Evolutionary conservation across 805 yeast genomes (phyloP).

Genomic region (Vanderwaltozyma verrucispora): DNA sequence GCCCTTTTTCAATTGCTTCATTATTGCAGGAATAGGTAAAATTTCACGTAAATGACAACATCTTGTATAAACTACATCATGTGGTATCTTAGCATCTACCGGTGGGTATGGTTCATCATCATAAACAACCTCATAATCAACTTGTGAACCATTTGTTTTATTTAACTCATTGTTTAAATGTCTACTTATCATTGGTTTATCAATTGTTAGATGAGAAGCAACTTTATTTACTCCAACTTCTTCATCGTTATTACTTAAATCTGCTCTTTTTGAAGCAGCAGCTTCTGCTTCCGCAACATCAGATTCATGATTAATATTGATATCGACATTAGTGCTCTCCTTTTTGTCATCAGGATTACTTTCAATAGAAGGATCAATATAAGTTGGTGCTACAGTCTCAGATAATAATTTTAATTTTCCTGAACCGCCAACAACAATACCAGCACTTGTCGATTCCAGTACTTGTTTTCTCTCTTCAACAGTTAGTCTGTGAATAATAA

Average conservation of each 20-base stretch:
- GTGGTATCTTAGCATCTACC: conserved; percentile 27
- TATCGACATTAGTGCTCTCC: neutral
- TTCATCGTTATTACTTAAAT: conserved; percentile 13
- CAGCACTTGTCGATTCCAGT: conserved; percentile 41
- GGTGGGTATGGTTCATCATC: conserved; percentile 26
- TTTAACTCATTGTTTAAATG: neutral
- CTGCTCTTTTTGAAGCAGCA: conserved; percentile 19
- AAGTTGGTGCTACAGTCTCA: conserved; percentile 1
- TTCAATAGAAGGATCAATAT: neutral
- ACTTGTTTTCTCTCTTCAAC: conserved; percentile 43
- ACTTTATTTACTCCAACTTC: conserved; percentile 28
- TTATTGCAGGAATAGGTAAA: conserved; percentile 81
- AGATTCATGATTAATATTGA: conserved; percentile 10
- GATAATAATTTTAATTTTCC: conserved; percentile 45
- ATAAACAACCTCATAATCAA: conserved; percentile 9
- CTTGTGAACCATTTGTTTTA: conserved; percentile 3
- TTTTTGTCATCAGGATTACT: neutral
- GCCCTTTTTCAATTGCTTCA: conserved; percentile 66
- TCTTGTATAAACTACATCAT: conserved; percentile 75
- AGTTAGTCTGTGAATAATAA: conserved; percentile 43
- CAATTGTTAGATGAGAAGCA: conserved; percentile 32
- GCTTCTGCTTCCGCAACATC: conserved; percentile 8
- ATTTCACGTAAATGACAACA: conserved; percentile 91
- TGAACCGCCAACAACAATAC: conserved; percentile 71
- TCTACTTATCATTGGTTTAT: conserved; percentile 35